A percentile compares a stretch with the other conserved stretches of the same genome.
These are phyloP conservation scores for Hericium rajendrae DNA, from an alignment of 768 basidiomycete genomes.

Conservation along the genomic window DNA sequence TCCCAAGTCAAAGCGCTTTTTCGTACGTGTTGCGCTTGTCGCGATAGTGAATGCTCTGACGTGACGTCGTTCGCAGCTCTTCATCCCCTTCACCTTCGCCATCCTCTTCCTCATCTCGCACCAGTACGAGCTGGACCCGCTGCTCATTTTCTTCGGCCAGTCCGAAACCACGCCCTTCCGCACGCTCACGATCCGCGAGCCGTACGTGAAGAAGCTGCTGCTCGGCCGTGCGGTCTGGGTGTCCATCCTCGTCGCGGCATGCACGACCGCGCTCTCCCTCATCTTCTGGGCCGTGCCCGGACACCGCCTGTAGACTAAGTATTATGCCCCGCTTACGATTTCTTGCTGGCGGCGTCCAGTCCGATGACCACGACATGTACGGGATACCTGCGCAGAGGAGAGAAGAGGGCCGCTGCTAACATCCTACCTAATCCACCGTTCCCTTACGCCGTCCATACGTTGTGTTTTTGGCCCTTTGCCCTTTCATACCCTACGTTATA, in stretches of 20 bases:
- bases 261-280: conserved; percentile 75
- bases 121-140: conserved; percentile 94
- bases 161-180: conserved; percentile 95
- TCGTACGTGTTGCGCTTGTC: conserved; percentile 52
- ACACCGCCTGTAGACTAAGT: conserved; percentile 64
- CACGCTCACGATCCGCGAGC: conserved; percentile 83
- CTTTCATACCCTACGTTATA: background rate
- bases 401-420: too few species aligned
- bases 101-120: conserved; percentile 88
- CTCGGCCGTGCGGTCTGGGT: conserved; percentile 91
- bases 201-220: conserved; percentile 87
- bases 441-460: too few species aligned
- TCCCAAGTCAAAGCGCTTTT: conserved; percentile 87
- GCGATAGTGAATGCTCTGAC: conserved; percentile 1
- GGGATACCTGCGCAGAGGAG: too few species aligned
- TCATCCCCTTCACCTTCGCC: conserved; percentile 87
- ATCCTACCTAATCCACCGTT: too few species aligned
- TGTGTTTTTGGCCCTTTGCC: too few species aligned
- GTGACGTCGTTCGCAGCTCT: conserved; percentile 46
- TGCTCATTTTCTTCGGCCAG: conserved; percentile 87
- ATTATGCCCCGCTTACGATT: too few species aligned
- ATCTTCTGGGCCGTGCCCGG: conserved; percentile 97
- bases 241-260: conserved; percentile 61
- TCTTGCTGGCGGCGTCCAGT: too few species aligned
- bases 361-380: too few species aligned